A percentile compares a stretch with the other conserved stretches of the same genome.
Conservation (phyloP, 1,284 basidiomycete genomes). For the Cutaneotrichosporon cyanovorans region DNA sequence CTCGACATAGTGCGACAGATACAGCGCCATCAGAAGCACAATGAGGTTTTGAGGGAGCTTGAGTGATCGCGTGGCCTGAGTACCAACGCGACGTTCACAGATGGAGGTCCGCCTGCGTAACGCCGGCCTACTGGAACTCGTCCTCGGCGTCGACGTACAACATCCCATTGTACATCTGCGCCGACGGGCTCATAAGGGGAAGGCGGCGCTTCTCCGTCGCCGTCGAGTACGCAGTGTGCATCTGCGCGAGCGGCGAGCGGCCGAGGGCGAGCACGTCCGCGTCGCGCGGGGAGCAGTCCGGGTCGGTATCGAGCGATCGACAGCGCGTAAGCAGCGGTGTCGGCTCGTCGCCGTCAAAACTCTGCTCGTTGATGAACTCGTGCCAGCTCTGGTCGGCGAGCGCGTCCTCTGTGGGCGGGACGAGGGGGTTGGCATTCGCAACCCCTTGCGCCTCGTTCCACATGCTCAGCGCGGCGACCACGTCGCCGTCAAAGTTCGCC, state of each 20-base stretch:
- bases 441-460: constrained; percentile 6
- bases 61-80: too few species aligned
- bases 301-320: constrained; percentile 18
- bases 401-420: constrained; percentile 11
- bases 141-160: constrained; percentile 15
- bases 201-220: constrained; percentile 15
- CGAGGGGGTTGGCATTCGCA: not conserved
- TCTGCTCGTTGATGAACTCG: constrained; percentile 21
- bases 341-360: constrained; percentile 20
- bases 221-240: constrained; percentile 6
- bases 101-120: too few species aligned
- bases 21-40: too few species aligned
- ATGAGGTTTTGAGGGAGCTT: too few species aligned
- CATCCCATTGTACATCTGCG: constrained; percentile 19
- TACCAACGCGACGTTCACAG: too few species aligned
- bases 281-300: constrained; percentile 18
- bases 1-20: too few species aligned
- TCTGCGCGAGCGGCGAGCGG: constrained; percentile 12
- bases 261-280: constrained; percentile 10
- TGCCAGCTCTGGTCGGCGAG: constrained; percentile 21
- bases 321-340: constrained; percentile 18
- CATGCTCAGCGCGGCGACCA: constrained; percentile 10
- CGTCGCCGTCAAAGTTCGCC: constrained; percentile 10
- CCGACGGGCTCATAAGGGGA: constrained; percentile 15
- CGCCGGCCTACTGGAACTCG: too few species aligned